Evolutionary conservation across 768 basidiomycete species (phyloP), one percentile per base, ranked within the genome.

Genomic region (Calocera viscosa): DNA sequence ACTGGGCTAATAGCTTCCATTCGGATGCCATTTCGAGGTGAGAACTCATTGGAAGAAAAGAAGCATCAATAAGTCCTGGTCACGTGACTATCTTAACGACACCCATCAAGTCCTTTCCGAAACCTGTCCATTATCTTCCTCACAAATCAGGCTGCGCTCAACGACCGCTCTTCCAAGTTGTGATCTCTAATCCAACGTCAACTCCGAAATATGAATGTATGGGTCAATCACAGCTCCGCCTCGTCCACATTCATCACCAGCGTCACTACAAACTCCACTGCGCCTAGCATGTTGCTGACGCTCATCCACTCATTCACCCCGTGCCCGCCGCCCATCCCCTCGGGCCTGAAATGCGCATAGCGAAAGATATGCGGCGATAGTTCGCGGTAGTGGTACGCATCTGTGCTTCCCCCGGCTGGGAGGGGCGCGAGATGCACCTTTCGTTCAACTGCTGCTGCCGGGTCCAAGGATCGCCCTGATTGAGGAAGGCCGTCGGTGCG

Each of bases 171-270:
- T n/a, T n/a, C n/a, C n/a, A n/a, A n/a, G n/a, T n/a, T n/a, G n/a
- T n/a, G n/a, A n/a, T n/a, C n/a, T n/a, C n/a, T n/a, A n/a, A n/a
- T n/a, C n/a, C n/a, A n/a, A n/a, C n/a, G n/a, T n/a, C n/a, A n/a
- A n/a, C n/a, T n/a, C n/a, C n/a, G n/a, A n/a, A 38, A 38, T 14
- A 38, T 5, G 7, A 38, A 38, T 5, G 35, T 14, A 38, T 5
- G 35, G 5, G 35, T 14, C 35, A 14, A 38, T 47, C 43, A 47
- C 7, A 47, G 24, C 19, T 47, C 43, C 24, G 43, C 43, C 43
- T 89, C 87, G 66, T 90, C 87, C 0, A 78, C 80, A 69, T 89
- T 90, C 41, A 90, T 76, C 24, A 90, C 83, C 40, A 89, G 76
- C 1, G 80, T 81, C 0, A 81, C 77, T 72, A 83, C 89, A 76